Percentiles rank a stretch among this genome's conserved stretches.
These are phyloP conservation scores for Podila verticillata DNA, from an alignment of 192 early-diverging fungal species.

Conservation along the genomic window DNA sequence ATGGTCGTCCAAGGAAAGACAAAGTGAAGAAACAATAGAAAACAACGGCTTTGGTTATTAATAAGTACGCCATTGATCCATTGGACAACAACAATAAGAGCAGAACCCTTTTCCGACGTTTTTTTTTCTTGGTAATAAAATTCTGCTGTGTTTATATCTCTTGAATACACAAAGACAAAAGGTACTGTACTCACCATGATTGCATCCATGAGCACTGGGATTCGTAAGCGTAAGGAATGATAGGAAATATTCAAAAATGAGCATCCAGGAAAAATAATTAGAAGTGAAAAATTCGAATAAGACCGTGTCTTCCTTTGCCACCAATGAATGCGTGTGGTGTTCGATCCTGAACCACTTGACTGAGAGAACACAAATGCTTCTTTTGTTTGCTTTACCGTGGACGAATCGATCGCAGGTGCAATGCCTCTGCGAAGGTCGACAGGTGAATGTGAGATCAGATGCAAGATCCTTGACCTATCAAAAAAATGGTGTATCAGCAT, in stretches of 20 bases:
- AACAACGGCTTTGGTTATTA: background rate
- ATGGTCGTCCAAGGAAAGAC: background rate
- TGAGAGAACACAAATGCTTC: too few species aligned
- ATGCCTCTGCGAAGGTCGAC: conserved; percentile 23
- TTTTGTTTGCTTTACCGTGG: conserved; percentile 17
- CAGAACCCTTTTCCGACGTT: background rate
- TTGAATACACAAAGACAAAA: too few species aligned
- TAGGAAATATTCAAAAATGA: too few species aligned
- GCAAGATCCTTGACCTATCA: conserved; percentile 33
- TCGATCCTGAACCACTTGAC: background rate
- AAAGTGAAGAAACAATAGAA: background rate
- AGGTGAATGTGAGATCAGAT: conserved; percentile 9
- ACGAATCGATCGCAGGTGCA: conserved; percentile 33
- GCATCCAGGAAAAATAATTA: background rate
- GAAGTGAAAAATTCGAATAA: background rate
- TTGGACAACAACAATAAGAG: background rate
- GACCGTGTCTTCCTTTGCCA: background rate
- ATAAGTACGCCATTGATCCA: background rate
- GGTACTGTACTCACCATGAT: conserved; percentile 20
- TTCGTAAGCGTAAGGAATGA: too few species aligned
- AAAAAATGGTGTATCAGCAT: background rate
- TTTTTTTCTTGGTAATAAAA: too few species aligned
- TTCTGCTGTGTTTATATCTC: too few species aligned
- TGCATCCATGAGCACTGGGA: conserved; percentile 23
- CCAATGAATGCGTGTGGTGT: background rate